Percentiles rank a stretch among this genome's conserved stretches.
phyloP scores from a whole-genome alignment of 257 asterid genomes.

The Rhazya stricta region DNA sequence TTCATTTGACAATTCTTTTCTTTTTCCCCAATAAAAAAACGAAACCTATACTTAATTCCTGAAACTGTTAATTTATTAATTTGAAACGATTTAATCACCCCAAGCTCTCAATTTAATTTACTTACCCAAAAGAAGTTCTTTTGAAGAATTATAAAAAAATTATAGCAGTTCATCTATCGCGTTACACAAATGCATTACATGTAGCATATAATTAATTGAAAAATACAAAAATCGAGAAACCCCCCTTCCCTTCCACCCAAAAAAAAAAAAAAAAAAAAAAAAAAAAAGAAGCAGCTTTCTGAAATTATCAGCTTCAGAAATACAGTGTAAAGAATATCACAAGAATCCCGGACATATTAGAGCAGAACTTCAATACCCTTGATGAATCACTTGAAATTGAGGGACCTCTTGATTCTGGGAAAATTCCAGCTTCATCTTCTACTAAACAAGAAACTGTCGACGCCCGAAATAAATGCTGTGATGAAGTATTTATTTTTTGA shows the following conservation, averaged over 20 bases:
- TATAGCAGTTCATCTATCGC: neutral
- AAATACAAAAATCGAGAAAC: neutral
- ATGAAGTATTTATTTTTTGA: slow-evolving; percentile 24
- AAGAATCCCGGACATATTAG: neutral
- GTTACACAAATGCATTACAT: neutral
- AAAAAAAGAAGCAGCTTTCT: neutral
- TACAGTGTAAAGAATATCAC: neutral
- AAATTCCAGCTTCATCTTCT: slow-evolving; percentile 37
- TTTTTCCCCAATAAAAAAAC: too few relatives aligned
- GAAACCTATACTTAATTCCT: neutral
- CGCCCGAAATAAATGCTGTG: slow-evolving; percentile 22
- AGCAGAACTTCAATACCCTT: slow-evolving; percentile 27
- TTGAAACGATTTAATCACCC: neutral
- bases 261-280: neutral
- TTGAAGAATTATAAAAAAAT: neutral
- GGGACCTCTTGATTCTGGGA: slow-evolving; percentile 28
- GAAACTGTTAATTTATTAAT: neutral
- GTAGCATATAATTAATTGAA: neutral
- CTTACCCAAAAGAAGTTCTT: neutral
- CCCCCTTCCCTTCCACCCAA: neutral
- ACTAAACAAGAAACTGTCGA: slow-evolving; percentile 43
- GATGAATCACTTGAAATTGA: slow-evolving; percentile 36
- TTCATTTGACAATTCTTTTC: neutral
- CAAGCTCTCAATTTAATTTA: neutral
- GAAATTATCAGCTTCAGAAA: neutral